Conservation (phyloP, 805 yeast species). For the Candida dajiaensis region DNA sequence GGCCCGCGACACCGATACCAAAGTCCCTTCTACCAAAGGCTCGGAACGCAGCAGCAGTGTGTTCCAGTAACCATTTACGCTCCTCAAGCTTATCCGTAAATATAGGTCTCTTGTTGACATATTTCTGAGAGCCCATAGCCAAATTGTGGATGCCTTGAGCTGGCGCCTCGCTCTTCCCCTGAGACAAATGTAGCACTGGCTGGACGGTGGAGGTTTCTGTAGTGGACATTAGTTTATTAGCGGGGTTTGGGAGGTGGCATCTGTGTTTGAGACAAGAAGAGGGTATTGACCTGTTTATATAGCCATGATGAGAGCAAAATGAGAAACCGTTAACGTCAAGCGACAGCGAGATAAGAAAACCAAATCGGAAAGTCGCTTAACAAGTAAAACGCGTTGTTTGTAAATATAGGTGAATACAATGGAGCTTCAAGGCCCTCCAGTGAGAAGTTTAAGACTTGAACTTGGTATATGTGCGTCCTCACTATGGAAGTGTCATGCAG, state of each 20-base stretch:
- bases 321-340: neutral
- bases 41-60: constrained; percentile 83
- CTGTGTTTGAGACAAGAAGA: neutral
- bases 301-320: neutral
- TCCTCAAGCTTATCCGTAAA: constrained; percentile 44
- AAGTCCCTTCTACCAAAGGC: constrained; percentile 74
- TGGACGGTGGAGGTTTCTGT: constrained; percentile 1
- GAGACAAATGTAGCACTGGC: constrained; percentile 1
- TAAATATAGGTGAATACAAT: no score
- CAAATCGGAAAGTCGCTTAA: neutral
- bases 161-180: constrained; percentile 1
- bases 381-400: no score
- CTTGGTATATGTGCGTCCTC: constrained; percentile 12
- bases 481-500: no score
- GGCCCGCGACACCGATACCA: constrained; percentile 80
- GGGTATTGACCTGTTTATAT: neutral
- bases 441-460: neutral
- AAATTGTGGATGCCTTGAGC: constrained; percentile 56
- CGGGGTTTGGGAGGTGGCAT: neutral
- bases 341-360: neutral
- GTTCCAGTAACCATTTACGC: constrained; percentile 54
- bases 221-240: neutral
- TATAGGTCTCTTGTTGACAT: constrained; percentile 46
- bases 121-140: constrained; percentile 41
- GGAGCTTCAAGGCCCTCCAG: no score